Evolutionary conservation across 306 rosid genomes (phyloP).

Genomic region (Fragaria nilgerrensis): DNA sequence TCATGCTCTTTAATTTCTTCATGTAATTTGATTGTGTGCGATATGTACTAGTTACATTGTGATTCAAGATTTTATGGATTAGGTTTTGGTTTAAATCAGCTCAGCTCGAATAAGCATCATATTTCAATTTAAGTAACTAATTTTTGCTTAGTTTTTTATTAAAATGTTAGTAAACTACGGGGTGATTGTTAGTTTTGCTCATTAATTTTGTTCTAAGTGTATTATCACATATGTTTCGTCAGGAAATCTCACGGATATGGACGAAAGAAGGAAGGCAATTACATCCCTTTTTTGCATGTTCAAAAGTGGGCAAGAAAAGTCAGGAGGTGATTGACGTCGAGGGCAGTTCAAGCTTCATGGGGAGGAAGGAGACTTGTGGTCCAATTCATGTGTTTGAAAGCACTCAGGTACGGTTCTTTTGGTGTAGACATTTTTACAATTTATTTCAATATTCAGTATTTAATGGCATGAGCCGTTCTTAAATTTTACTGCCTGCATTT

Average conservation of each 20-base stretch:
- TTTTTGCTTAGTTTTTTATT: background rate
- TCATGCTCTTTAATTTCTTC: background rate
- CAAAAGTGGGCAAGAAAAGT: slow-evolving; percentile 45
- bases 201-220: slow-evolving; percentile 12
- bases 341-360: slow-evolving; percentile 10
- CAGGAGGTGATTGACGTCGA: slow-evolving; percentile 37
- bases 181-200: slow-evolving; percentile 8
- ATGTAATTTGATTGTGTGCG: background rate
- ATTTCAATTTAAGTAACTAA: background rate
- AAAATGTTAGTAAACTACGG: background rate
- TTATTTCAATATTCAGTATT: background rate
- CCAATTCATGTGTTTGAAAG: slow-evolving; percentile 79
- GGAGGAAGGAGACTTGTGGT: slow-evolving; percentile 30
- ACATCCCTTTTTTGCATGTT: slow-evolving; percentile 68
- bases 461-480: background rate
- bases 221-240: slow-evolving; percentile 18
- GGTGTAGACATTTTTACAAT: slow-evolving; percentile 13
- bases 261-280: slow-evolving; percentile 51
- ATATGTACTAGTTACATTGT: background rate
- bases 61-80: background rate
- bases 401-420: slow-evolving; percentile 40
- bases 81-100: background rate
- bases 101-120: background rate
- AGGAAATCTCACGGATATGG: slow-evolving; percentile 70
- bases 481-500: background rate